Conservation (phyloP, 805 yeast genomes). For the Blastobotrys attinorum region DNA sequence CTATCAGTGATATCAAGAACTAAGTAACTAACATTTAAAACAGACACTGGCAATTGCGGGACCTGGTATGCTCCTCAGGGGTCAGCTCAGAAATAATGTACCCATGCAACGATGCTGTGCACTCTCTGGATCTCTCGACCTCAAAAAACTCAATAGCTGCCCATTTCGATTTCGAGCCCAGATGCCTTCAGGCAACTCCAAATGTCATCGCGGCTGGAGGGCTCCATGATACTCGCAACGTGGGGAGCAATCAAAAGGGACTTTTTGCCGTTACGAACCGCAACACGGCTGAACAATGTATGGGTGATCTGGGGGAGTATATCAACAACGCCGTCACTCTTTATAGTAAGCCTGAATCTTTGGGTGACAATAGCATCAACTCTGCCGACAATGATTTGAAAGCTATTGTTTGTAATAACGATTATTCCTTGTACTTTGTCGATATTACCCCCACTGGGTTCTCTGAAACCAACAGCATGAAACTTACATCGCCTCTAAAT, state of each 20-base stretch:
- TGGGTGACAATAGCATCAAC: conserved; percentile 23
- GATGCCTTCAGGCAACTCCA: conserved; percentile 55
- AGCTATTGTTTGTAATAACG: conserved; percentile 78
- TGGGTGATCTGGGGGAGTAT: conserved; percentile 63
- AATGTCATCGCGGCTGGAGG: conserved; percentile 45
- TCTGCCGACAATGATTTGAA: conserved; percentile 29
- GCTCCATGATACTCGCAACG: conserved; percentile 30
- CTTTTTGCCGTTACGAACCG: conserved; percentile 51
- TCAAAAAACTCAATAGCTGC: conserved; percentile 34
- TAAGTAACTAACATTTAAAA: conserved; percentile 1
- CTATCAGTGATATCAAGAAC: neutral
- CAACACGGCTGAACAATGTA: conserved; percentile 38
- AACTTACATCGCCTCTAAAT: conserved; percentile 62
- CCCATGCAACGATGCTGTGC: conserved; percentile 49
- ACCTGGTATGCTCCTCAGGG: conserved; percentile 46
- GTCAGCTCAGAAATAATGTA: conserved; percentile 41
- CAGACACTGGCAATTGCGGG: conserved; percentile 75
- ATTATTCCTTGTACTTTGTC: conserved; percentile 57
- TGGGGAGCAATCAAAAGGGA: conserved; percentile 43
- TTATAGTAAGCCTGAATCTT: conserved; percentile 27
- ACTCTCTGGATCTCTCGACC: conserved; percentile 35
- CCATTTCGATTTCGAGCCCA: conserved; percentile 56
- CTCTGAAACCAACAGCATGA: conserved; percentile 35
- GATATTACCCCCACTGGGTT: conserved; percentile 46
- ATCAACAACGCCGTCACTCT: conserved; percentile 68